Conservation (phyloP, 1,284 basidiomycete species). For the Puccinia novopanici region DNA sequence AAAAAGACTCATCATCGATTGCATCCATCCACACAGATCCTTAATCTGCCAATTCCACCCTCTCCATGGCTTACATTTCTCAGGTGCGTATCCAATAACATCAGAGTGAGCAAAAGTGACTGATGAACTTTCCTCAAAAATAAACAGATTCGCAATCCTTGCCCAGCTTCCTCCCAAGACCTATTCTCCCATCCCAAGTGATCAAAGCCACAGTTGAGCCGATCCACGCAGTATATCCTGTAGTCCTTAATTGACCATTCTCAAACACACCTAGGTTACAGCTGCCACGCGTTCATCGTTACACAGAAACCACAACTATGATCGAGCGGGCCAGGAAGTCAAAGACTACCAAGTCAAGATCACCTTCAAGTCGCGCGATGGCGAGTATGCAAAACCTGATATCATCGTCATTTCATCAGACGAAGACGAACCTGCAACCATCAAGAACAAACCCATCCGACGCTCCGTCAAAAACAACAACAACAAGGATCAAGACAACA, state of each 20-base stretch:
- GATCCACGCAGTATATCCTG: neutral
- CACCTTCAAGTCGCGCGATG: neutral
- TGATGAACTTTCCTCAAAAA: no score
- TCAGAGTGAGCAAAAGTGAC: no score
- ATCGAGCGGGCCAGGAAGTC: neutral
- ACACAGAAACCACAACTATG: neutral
- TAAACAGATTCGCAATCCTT: neutral
- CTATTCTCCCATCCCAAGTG: neutral
- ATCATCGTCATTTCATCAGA: slow-evolving; percentile 16
- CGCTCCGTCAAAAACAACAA: neutral
- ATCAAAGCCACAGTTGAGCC: neutral
- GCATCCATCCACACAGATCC: no score
- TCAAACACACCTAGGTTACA: neutral
- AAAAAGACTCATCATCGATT: no score
- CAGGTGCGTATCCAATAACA: no score
- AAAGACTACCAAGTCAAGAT: neutral
- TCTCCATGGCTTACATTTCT: no score
- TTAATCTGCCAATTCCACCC: no score
- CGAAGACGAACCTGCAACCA: neutral
- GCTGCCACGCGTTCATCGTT: neutral
- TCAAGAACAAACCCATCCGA: neutral
- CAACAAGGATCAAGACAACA: neutral
- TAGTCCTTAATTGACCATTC: no score
- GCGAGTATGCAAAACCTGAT: neutral
- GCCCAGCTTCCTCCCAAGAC: neutral